Evolutionary conservation across 148 eudicot species (phyloP).

Genomic region (Persicaria maculosa): DNA sequence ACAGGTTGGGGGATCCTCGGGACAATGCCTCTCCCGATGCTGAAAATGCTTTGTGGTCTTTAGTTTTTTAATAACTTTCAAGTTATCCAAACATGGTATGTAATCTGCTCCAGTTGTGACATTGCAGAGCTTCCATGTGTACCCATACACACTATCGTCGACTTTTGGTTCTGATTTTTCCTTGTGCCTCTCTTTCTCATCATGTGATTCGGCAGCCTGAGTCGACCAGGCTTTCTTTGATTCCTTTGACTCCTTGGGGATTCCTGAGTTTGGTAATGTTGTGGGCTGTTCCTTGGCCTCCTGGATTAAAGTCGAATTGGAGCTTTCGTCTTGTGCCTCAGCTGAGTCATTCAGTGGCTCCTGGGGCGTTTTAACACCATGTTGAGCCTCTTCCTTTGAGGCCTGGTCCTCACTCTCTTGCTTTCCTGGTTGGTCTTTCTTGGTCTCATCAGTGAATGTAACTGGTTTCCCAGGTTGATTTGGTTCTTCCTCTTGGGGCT

Average conservation of each 20-base stretch:
- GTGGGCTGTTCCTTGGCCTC: constrained; percentile 17
- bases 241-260: constrained; percentile 69
- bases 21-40: constrained; percentile 90
- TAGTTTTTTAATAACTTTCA: constrained; percentile 39
- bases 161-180: constrained; percentile 13
- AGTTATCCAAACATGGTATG: constrained; percentile 87
- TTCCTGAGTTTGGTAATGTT: constrained; percentile 39
- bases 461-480: constrained; percentile 21
- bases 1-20: constrained; percentile 65
- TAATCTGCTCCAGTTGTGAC: constrained; percentile 65
- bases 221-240: constrained; percentile 68
- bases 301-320: background rate
- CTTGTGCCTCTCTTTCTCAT: constrained; percentile 56
- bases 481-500: constrained; percentile 5
- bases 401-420: constrained; percentile 24
- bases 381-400: constrained; percentile 5
- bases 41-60: constrained; percentile 47
- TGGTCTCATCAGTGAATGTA: constrained; percentile 30
- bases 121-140: constrained; percentile 66
- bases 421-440: constrained; percentile 22
- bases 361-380: background rate
- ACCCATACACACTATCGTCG: constrained; percentile 28
- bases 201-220: constrained; percentile 58
- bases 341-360: background rate
- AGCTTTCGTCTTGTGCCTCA: background rate